A percentile compares a stretch with the other conserved stretches of the same genome.
Conservation (phyloP, 2,329 filamentous ascomycete species). For the Talaromyces funiculosus region DNA sequence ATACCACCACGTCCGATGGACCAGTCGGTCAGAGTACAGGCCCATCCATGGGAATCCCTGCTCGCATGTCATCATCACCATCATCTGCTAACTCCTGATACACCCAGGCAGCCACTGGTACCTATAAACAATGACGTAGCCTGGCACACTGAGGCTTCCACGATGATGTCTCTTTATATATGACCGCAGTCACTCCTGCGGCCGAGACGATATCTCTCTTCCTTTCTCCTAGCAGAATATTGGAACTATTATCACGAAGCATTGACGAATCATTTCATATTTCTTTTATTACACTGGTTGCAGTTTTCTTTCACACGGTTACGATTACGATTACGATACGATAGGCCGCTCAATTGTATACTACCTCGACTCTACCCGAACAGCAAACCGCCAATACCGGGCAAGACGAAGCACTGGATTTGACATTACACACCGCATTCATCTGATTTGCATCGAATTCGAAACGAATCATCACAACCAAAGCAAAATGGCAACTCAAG, state of each 20-base stretch:
- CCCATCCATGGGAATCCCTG: background rate
- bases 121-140: background rate
- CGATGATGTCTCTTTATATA: background rate
- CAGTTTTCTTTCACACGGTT: background rate
- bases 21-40: background rate
- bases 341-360: background rate
- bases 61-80: background rate
- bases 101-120: too few species aligned
- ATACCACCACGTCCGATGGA: too few species aligned
- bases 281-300: conserved; percentile 7
- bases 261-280: conserved; percentile 8
- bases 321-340: background rate
- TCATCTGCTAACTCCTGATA: background rate
- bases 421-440: background rate
- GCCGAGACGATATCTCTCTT: background rate
- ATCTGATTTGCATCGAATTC: background rate
- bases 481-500: conserved; percentile 8
- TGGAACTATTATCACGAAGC: background rate
- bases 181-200: background rate
- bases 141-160: background rate
- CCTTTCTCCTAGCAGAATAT: background rate
- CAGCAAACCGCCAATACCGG: background rate
- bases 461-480: background rate
- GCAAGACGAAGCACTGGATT: background rate
- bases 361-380: background rate